Evolutionary conservation across 495 filamentous ascomycete species (phyloP), one percentile per base, ranked within the genome.

Genomic region (Penicilliopsis zonata): DNA sequence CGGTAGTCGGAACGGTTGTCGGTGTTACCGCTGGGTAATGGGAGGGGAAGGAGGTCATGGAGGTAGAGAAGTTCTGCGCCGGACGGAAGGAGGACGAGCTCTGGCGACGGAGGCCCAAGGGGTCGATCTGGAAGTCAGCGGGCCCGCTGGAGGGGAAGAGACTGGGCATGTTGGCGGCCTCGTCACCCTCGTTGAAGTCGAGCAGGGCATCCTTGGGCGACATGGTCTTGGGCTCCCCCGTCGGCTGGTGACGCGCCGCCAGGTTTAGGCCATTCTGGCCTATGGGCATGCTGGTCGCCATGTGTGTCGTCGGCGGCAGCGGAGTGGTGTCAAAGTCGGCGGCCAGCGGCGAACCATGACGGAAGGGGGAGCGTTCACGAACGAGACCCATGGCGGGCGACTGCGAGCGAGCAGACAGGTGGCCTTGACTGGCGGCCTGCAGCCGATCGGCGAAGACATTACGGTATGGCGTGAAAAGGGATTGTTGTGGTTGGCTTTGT

Each of bases 191-290:
- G 35, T 78, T 67, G 51, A 85, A 94, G 16, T 94, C 88, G 37
- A 93, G 61, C 37, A 88, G 51, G 3, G 86, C 85, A 46, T 96
- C 90, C 63, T 95, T 93, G 18, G 90, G 90, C 9, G 90, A 98
- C 32, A 98, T 95, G 4, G 92, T 95, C 50, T 83, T 83, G 0
- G 83, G 76, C 9, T 75, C 38, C 5, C 34, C 37, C 18, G 46
- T 46, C 25, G 38, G 18, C 9, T 34, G 27, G 14, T 53, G 41
- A 24, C 35, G 18, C 15, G n/a, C 35, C 15, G n/a, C 35, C 31
- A 61, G 43, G 15, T 40, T 52, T 46, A 62, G 40, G 1, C 37
- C 50, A 31, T 53, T 47, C 26, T 59, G 45, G 25, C 38, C 10
- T 68, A 67, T 43, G 47, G 46, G 47, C 42, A 47, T 35, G 50